Conservation (phyloP, 805 yeast species). For the Candida tallmaniae region DNA sequence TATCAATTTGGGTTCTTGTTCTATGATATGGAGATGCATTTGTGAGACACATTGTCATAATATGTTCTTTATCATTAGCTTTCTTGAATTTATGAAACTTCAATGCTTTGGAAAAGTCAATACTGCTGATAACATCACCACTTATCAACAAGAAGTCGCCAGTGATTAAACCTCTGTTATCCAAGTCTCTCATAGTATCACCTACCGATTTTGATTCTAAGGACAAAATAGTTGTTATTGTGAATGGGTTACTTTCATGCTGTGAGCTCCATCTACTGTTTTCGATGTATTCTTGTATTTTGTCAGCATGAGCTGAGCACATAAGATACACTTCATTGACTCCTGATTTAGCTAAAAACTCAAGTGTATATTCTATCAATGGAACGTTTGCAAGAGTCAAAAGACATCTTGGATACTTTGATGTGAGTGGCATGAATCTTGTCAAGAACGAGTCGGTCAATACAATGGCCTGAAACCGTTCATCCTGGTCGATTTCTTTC, state of each 20-base stretch:
- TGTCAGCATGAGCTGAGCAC: slow-evolving; percentile 89
- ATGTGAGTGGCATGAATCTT: slow-evolving; percentile 87
- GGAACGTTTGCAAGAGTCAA: slow-evolving; percentile 93
- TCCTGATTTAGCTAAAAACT: slow-evolving; percentile 85
- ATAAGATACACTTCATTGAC: slow-evolving; percentile 86
- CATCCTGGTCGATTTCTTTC: slow-evolving; percentile 60
- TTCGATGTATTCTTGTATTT: slow-evolving; percentile 77
- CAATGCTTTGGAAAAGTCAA: slow-evolving; percentile 71
- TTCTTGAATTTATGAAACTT: slow-evolving; percentile 70
- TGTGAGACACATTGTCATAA: slow-evolving; percentile 89
- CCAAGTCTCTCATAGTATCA: slow-evolving; percentile 95
- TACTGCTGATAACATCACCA: slow-evolving; percentile 94
- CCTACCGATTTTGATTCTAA: slow-evolving; percentile 90
- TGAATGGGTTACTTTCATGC: slow-evolving; percentile 55
- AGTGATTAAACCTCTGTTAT: slow-evolving; percentile 80
- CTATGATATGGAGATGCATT: slow-evolving; percentile 82
- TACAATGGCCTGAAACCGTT: slow-evolving; percentile 88
- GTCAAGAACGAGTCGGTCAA: slow-evolving; percentile 91
- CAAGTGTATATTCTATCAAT: slow-evolving; percentile 88
- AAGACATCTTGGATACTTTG: slow-evolving; percentile 82
- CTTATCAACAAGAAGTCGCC: slow-evolving; percentile 88
- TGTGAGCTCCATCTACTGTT: slow-evolving; percentile 60
- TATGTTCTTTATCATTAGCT: slow-evolving; percentile 79
- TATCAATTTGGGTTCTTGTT: slow-evolving; percentile 74
- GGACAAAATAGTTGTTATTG: slow-evolving; percentile 71